Percentiles rank a stretch among this genome's conserved stretches.
phyloP scores from a whole-genome alignment of 139 green algal genomes.

The Picochlorum sp. region DNA sequence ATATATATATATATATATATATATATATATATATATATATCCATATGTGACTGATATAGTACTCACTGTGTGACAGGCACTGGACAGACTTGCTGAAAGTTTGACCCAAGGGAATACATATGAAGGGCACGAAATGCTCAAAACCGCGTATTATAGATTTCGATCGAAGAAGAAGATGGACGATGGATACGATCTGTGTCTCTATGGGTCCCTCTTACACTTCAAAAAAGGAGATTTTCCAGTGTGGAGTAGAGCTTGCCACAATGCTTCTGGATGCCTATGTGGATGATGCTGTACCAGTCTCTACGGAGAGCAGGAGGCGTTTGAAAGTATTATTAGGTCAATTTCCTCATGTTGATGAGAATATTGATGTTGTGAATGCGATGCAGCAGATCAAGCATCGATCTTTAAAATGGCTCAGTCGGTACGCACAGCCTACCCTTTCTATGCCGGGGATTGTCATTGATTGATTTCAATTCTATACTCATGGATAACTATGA shows the following conservation, averaged over 20 bases:
- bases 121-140: conserved; percentile 32
- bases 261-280: conserved; percentile 28
- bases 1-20: too few relatives aligned
- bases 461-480: not conserved
- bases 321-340: conserved; percentile 6
- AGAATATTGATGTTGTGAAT: not conserved
- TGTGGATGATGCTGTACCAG: conserved; percentile 2
- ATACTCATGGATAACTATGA: not conserved
- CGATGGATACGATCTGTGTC: conserved; percentile 21
- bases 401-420: too few relatives aligned
- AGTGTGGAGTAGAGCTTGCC: conserved; percentile 28
- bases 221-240: conserved; percentile 15
- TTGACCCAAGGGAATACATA: conserved; percentile 19
- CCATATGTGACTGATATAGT: not conserved
- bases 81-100: conserved; percentile 16
- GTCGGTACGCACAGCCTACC: too few relatives aligned
- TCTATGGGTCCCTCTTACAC: conserved; percentile 22
- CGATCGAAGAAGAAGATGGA: conserved; percentile 10
- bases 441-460: too few relatives aligned
- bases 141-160: conserved; percentile 23
- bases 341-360: conserved; percentile 9
- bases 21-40: too few relatives aligned
- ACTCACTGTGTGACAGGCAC: conserved; percentile 9
- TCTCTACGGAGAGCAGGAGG: not conserved
- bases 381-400: not conserved